Evolutionary conservation across 176 grass and related monocot genomes (phyloP), one percentile per base, ranked within the genome.

Genomic region (Oryza officinalis): DNA sequence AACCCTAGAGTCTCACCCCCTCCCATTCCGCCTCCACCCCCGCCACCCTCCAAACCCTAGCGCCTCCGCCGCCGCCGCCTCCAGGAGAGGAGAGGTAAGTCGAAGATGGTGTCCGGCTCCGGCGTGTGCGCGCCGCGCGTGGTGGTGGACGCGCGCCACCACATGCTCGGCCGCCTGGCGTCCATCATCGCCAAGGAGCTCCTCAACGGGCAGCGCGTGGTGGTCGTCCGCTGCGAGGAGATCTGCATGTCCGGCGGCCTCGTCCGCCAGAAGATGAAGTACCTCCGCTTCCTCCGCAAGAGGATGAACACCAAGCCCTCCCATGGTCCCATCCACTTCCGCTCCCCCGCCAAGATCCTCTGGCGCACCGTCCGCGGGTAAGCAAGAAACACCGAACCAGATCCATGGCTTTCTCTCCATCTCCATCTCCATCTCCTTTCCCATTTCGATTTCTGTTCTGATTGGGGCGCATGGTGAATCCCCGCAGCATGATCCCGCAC

Each of bases 191-290:
- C 94, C 75, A 97, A 94, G 92, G 94, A 97, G 65, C 92, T 97
- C 2, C 88, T 97, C 31, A 97, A 97, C 26, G 94, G 92, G 46
- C 94, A 94, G 88, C 90, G 88, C 33, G 92, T 97, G 50, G 94
- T 97, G 22, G 86, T 97, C 3, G 92, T 94, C 63, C 85, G 94
- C 52, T 97, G 94, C 88, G 92, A 97, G 88, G 92, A 97, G 88
- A 91, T 97, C 77, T 97, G 94, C 87, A 66, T 97, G 83, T 97
- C 94, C 57, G 94, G 94, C 8, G 94, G 94, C 0, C 92, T 94
- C 22, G 92, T 97, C 44, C 92, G 92, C 14, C 92, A 97, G 84
- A 97, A 97, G 90, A 97, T 97, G 94, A 97, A 97, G 86, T 97
- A 91, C 72, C 87, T 97, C 54, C 86, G 94, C 47, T 97, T 97